Evolutionary conservation across 2,329 filamentous ascomycete genomes (phyloP).

Genomic region (Ascochyta koolunga): DNA sequence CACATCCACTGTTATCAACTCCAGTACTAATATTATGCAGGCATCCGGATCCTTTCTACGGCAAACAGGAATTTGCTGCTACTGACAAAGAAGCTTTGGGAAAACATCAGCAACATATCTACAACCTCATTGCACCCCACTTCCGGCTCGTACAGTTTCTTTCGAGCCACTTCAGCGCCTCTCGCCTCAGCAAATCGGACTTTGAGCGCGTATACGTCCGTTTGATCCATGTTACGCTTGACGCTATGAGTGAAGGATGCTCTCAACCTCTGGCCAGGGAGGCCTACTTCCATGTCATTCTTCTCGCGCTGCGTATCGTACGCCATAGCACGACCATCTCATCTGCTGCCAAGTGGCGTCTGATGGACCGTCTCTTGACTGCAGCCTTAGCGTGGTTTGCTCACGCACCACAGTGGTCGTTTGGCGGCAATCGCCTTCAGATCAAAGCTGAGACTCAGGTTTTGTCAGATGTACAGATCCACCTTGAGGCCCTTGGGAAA

Average conservation of each 20-base stretch:
- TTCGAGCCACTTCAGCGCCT: conserved; percentile 92
- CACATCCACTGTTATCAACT: not conserved
- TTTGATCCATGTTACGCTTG: conserved; percentile 77
- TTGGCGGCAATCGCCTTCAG: conserved; percentile 90
- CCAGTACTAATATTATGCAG: conserved; percentile 41
- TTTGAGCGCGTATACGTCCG: conserved; percentile 82
- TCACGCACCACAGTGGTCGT: conserved; percentile 86
- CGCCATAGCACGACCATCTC: conserved; percentile 70
- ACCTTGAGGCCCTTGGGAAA: conserved; percentile 68
- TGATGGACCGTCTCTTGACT: conserved; percentile 88
- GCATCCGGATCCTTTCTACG: conserved; percentile 85
- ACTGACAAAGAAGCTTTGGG: conserved; percentile 78
- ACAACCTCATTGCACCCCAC: conserved; percentile 86
- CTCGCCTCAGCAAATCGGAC: conserved; percentile 81
- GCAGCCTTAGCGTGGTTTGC: conserved; percentile 90
- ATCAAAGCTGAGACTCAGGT: conserved; percentile 90
- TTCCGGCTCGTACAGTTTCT: conserved; percentile 86
- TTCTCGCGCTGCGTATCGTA: conserved; percentile 81
- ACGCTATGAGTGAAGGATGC: conserved; percentile 66
- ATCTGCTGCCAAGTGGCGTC: conserved; percentile 73
- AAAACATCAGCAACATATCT: conserved; percentile 77
- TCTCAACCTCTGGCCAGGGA: conserved; percentile 90
- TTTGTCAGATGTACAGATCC: conserved; percentile 73
- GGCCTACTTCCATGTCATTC: conserved; percentile 84
- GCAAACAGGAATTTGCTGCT: conserved; percentile 90